Evolutionary conservation across 2,329 filamentous ascomycete species (phyloP).

Genomic region (Hypoxylon sp.): DNA sequence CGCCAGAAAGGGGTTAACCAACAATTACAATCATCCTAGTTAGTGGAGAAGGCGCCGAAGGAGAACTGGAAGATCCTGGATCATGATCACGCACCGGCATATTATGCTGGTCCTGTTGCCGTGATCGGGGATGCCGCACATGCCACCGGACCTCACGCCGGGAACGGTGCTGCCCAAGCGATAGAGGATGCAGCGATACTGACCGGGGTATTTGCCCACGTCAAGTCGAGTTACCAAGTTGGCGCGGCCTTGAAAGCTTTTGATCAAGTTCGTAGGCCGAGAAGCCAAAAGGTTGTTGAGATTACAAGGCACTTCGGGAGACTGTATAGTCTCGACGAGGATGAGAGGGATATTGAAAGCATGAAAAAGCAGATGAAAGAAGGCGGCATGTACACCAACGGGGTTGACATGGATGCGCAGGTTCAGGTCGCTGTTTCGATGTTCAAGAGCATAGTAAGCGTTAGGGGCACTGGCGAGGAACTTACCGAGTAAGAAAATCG

Average conservation of each 20-base stretch:
- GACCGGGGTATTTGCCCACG: constrained; percentile 14
- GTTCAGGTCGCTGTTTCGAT: constrained; percentile 4
- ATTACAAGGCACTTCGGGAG: constrained; percentile 31
- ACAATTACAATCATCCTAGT: constrained; percentile 2
- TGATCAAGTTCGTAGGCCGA: constrained; percentile 26
- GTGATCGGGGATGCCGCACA: constrained; percentile 37
- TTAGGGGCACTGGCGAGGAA: no score
- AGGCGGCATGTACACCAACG: constrained; percentile 25
- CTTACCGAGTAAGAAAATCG: no score
- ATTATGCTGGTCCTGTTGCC: constrained; percentile 29
- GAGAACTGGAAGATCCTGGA: constrained; percentile 35
- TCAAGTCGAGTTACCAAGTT: constrained; percentile 4
- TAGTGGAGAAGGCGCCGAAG: constrained; percentile 15
- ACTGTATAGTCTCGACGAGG: constrained; percentile 26
- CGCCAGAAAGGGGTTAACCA: background rate
- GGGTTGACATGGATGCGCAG: constrained; percentile 25
- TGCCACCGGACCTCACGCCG: constrained; percentile 33
- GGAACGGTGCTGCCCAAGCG: constrained; percentile 37
- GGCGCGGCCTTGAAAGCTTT: constrained; percentile 23
- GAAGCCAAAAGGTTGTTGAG: constrained; percentile 18
- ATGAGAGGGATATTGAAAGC: constrained; percentile 18
- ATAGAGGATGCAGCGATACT: constrained; percentile 36
- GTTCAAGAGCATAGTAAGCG: no score
- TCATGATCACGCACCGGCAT: constrained; percentile 33
- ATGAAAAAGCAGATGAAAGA: constrained; percentile 26